These are phyloP conservation scores for Beta macrorhiza DNA, from an alignment of 179 eudicot species.

Conservation along the genomic window DNA sequence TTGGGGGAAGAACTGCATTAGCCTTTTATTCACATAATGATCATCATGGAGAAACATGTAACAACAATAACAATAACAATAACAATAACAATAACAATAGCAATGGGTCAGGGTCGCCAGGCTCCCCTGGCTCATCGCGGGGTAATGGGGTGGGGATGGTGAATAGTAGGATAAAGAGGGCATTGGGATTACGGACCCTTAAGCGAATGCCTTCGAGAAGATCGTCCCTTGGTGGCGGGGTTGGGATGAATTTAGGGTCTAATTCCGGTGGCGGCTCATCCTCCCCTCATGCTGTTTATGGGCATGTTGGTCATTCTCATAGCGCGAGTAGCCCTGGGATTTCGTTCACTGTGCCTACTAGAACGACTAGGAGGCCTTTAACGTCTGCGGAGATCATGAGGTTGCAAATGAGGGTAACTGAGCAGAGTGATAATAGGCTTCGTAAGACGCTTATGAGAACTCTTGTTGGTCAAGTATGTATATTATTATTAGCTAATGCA, in stretches of 20 bases:
- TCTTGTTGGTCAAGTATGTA: conserved; percentile 92
- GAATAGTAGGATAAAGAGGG: conserved; percentile 69
- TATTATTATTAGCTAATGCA: not conserved
- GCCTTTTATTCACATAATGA: conserved; percentile 34
- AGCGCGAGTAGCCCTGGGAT: conserved; percentile 40
- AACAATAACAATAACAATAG: conserved; percentile 3
- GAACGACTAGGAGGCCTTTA: conserved; percentile 47
- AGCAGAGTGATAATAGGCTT: conserved; percentile 79
- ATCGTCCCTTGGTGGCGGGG: conserved; percentile 36
- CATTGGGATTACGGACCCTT: conserved; percentile 67
- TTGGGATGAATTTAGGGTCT: conserved; percentile 9
- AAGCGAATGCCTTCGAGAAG: conserved; percentile 48
- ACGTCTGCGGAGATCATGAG: conserved; percentile 96
- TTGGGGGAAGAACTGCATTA: conserved; percentile 61
- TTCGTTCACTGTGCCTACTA: conserved; percentile 40
- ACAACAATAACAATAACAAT: not conserved
- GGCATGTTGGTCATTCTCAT: conserved; percentile 29
- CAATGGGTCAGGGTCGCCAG: conserved; percentile 23
- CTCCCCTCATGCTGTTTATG: conserved; percentile 29
- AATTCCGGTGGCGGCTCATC: conserved; percentile 27
- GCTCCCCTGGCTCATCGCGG: conserved; percentile 36
- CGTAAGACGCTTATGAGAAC: conserved; percentile 95
- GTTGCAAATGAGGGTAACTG: conserved; percentile 94
- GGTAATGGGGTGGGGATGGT: conserved; percentile 77
- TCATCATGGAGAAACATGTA: conserved; percentile 4